Conservation (phyloP, 2,329 filamentous ascomycete genomes). For the Neofusicoccum kwambonambiense region DNA sequence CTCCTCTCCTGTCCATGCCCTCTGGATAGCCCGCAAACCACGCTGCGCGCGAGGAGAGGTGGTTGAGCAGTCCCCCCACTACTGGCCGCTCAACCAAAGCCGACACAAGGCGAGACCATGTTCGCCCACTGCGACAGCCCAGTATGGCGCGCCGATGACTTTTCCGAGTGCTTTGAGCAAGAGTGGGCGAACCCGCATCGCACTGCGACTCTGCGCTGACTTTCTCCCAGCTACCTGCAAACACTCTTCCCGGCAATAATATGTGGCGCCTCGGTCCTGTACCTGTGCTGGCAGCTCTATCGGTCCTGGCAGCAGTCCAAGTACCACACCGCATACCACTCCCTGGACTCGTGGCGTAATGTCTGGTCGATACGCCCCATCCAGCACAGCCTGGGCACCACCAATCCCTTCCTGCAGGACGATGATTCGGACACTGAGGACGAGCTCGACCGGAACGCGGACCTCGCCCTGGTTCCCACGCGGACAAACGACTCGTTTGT, state of each 20-base stretch:
- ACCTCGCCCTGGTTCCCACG: slow-evolving; percentile 57
- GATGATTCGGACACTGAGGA: slow-evolving; percentile 53
- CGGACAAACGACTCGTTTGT: slow-evolving; percentile 54
- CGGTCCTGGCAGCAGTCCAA: slow-evolving; percentile 54
- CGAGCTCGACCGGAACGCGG: slow-evolving; percentile 58
- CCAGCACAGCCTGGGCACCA: slow-evolving; percentile 30
- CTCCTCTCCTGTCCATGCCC: slow-evolving; percentile 3
- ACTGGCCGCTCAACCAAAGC: slow-evolving; percentile 2
- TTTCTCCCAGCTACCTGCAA: slow-evolving; percentile 66
- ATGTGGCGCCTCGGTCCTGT: slow-evolving; percentile 67
- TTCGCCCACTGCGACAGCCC: slow-evolving; percentile 57
- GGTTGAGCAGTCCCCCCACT: slow-evolving; percentile 4
- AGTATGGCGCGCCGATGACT: slow-evolving; percentile 61
- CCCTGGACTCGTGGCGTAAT: slow-evolving; percentile 48
- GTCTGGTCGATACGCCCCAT: slow-evolving; percentile 34
- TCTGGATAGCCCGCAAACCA: background rate
- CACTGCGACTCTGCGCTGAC: slow-evolving; percentile 10
- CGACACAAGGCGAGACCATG: slow-evolving; percentile 44
- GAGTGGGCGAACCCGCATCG: slow-evolving; percentile 52
- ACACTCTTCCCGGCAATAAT: slow-evolving; percentile 74
- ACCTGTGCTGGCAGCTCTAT: slow-evolving; percentile 60
- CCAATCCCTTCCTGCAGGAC: slow-evolving; percentile 24
- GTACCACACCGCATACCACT: slow-evolving; percentile 58
- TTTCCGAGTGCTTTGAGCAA: slow-evolving; percentile 61
- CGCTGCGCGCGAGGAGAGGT: slow-evolving; percentile 3